Conservation (phyloP, 78 protist species). For the Dictyostelium citrinum region DNA sequence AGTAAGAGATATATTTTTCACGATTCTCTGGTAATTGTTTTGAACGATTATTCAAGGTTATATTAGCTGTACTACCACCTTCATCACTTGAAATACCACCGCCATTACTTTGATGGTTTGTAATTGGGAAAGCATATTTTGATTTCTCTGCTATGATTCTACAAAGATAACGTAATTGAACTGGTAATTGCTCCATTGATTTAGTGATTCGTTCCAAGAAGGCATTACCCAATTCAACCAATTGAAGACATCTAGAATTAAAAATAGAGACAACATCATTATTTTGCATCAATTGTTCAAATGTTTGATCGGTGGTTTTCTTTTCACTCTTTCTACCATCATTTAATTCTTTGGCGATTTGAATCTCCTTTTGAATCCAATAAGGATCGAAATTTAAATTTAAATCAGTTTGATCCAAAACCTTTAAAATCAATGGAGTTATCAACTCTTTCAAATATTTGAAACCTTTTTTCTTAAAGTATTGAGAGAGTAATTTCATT, state of each 20-base stretch:
- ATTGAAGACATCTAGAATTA: not conserved
- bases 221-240: not conserved
- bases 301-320: not conserved
- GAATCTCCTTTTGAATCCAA: conserved; percentile 39
- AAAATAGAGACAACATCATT: conserved; percentile 9
- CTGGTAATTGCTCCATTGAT: conserved; percentile 33
- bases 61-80: not conserved
- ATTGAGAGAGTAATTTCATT: not conserved
- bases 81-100: not conserved
- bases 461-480: conserved; percentile 58
- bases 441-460: conserved; percentile 36
- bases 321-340: conserved; percentile 41
- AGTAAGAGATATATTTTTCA: conserved; percentile 18
- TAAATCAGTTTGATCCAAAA: conserved; percentile 26
- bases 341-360: conserved; percentile 9
- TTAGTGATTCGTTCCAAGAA: conserved; percentile 6
- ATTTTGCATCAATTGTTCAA: conserved; percentile 24
- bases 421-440: conserved; percentile 13
- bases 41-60: not conserved
- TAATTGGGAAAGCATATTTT: not conserved
- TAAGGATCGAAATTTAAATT: conserved; percentile 60
- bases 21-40: not conserved
- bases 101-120: not conserved
- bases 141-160: conserved; percentile 30
- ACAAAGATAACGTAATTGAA: conserved; percentile 38